Conservation (phyloP, 495 filamentous ascomycete species). For the Rusavskia elegans region DNA sequence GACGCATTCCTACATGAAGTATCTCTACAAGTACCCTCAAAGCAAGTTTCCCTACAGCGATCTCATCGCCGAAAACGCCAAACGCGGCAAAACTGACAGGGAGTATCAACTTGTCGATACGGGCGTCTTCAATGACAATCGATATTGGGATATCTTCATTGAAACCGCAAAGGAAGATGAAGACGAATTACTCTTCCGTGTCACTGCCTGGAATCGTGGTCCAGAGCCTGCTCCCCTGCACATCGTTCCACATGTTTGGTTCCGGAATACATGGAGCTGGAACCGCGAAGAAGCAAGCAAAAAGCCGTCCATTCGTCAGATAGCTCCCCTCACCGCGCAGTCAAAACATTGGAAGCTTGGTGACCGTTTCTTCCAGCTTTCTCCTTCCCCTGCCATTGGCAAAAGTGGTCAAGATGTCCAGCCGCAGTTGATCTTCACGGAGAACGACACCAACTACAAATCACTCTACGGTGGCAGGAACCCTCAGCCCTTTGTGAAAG, state of each 20-base stretch:
- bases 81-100: constrained; percentile 51
- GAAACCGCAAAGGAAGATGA: constrained; percentile 86
- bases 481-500: constrained; percentile 72
- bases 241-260: constrained; percentile 92
- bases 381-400: constrained; percentile 75
- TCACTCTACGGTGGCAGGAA: constrained; percentile 64
- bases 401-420: constrained; percentile 64
- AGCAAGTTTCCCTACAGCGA: constrained; percentile 81
- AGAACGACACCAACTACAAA: constrained; percentile 84
- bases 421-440: constrained; percentile 76
- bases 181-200: constrained; percentile 83
- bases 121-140: constrained; percentile 75
- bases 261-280: constrained; percentile 94
- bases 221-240: constrained; percentile 80
- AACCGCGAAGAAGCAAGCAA: constrained; percentile 52
- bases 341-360: constrained; percentile 65
- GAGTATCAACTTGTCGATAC: constrained; percentile 92
- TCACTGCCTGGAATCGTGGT: constrained; percentile 91
- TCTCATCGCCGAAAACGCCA: constrained; percentile 66
- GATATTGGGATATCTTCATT: constrained; percentile 95
- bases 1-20: constrained; percentile 97
- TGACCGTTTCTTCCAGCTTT: constrained; percentile 68
- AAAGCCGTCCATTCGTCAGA: constrained; percentile 57
- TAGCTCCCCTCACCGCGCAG: constrained; percentile 48
- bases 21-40: constrained; percentile 93